A percentile compares a stretch with the other conserved stretches of the same genome.
Evolutionary conservation across 2,329 filamentous ascomycete species (phyloP).

Genomic region (Aspergillus sp.): DNA sequence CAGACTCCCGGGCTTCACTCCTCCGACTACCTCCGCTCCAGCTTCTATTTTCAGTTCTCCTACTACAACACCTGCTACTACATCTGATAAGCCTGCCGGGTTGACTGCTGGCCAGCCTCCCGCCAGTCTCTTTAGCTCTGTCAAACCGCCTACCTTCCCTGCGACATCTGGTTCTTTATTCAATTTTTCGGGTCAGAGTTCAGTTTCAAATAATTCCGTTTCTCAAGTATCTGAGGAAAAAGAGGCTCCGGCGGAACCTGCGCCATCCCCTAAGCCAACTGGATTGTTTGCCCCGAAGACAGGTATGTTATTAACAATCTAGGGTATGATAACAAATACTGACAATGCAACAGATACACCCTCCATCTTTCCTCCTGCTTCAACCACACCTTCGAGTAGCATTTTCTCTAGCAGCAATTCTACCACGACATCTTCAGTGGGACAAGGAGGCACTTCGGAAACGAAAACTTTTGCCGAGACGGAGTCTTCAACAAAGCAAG

Average conservation of each 20-base stretch:
- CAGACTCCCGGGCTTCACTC: background rate
- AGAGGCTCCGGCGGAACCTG: background rate
- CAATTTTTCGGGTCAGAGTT: constrained; percentile 1
- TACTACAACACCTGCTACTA: constrained; percentile 4
- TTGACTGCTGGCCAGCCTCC: constrained; percentile 10
- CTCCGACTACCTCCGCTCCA: background rate
- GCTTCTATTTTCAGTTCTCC: constrained; percentile 1
- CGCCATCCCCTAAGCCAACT: background rate
- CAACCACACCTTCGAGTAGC: background rate
- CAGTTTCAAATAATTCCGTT: background rate
- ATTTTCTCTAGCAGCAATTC: background rate
- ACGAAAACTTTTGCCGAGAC: background rate
- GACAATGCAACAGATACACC: background rate
- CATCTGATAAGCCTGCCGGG: constrained; percentile 4
- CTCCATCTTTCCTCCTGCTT: background rate
- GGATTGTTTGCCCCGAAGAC: background rate
- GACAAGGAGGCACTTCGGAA: background rate
- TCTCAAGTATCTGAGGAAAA: background rate
- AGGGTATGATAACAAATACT: background rate
- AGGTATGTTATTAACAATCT: background rate
- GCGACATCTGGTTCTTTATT: constrained; percentile 5
- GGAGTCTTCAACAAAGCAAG: background rate
- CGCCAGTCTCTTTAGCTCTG: constrained; percentile 7
- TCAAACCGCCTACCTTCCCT: constrained; percentile 4
- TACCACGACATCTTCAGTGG: background rate